Percentiles rank a stretch among this genome's conserved stretches.
Evolutionary conservation across 352 stramenopile species (phyloP).

Genomic region (Pythium dissotocum): DNA sequence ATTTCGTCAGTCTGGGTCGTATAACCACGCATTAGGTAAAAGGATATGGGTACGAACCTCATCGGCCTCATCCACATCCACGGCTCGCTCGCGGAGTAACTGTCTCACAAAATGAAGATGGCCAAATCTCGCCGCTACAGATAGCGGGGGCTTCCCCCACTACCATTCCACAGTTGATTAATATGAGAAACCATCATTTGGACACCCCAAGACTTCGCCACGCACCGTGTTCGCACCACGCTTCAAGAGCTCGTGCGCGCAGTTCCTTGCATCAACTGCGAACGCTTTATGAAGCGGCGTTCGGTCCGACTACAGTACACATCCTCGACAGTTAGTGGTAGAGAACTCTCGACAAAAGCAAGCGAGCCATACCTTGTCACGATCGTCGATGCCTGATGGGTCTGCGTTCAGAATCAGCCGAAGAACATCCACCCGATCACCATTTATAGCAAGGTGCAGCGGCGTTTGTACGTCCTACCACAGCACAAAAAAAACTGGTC

Average conservation of each 20-base stretch:
- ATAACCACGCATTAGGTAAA: not conserved
- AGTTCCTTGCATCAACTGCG: not conserved
- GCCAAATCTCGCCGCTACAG: conserved; percentile 2
- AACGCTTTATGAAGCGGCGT: conserved; percentile 5
- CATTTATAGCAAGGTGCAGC: conserved; percentile 9
- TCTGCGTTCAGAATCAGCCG: conserved; percentile 16
- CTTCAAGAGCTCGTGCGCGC: conserved; percentile 12
- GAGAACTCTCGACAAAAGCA: not conserved
- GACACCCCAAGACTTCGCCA: not conserved
- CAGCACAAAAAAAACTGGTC: not conserved
- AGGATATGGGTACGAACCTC: not conserved
- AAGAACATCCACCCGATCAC: conserved; percentile 8
- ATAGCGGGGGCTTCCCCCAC: conserved; percentile 3
- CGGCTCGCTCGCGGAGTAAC: not conserved
- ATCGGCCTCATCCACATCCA: conserved; percentile 3
- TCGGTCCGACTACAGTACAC: not conserved
- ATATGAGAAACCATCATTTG: conserved; percentile 2
- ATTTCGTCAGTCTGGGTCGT: not conserved
- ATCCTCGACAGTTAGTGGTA: not conserved
- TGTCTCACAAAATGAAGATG: not conserved
- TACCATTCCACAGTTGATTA: not conserved
- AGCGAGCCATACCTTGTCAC: conserved; percentile 9
- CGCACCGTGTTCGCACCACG: conserved; percentile 8
- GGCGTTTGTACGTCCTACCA: not conserved
- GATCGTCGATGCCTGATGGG: conserved; percentile 3